Base-by-base conservation (phyloP, 192 early-diverging fungal genomes). In the Linnemannia exigua region DNA sequence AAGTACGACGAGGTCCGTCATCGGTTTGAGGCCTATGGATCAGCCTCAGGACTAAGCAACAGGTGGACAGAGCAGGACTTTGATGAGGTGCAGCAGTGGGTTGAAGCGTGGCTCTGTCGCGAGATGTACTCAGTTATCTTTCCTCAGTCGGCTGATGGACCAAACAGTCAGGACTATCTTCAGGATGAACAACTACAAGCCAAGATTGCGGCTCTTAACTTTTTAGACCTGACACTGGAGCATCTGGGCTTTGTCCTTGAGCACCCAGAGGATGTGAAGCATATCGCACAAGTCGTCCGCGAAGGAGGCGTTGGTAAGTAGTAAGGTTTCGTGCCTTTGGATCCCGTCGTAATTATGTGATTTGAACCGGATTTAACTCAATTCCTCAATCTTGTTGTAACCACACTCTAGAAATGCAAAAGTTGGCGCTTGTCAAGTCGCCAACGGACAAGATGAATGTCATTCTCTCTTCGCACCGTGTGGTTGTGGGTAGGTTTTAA, bases 141-240 rank as follows among this genome's bases (percentile, higher is more conserved):
- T 70, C 71, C 87, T 0, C 72, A 77, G 28, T 79, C 88, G 28
- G 48, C 37, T 2, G 46, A 79, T 22, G 78, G 78, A 35, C 72
- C 72, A n/a, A 76, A 81, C 66, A 84, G 89, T 36, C 91, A 93
- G 77, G 94, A 94, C 50, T 84, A 88, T 1, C 71, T 86, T 71
- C 91, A 89, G 20, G 94, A 95, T 71, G 92, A 94, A 70, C 90
- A 89, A 61, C 79, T 94, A 33, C 92, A 91, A 28, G 92, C 93
- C 73, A 91, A 92, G 41, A 92, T 94, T 37, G 93, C 92, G 3
- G 94, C 94, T 22, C 79, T 95, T 12, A 94, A 94, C 63, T 70
- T 93, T 46, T 87, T 93, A 12, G 94, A 92, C 25, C 72, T 95
- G 51, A 81, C 87, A 16, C 82, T 94, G 15, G 89, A 88, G 2